These are phyloP conservation scores for Oropetium thomaeum DNA, from an alignment of 176 grass and related monocot species.

Conservation along the genomic window DNA sequence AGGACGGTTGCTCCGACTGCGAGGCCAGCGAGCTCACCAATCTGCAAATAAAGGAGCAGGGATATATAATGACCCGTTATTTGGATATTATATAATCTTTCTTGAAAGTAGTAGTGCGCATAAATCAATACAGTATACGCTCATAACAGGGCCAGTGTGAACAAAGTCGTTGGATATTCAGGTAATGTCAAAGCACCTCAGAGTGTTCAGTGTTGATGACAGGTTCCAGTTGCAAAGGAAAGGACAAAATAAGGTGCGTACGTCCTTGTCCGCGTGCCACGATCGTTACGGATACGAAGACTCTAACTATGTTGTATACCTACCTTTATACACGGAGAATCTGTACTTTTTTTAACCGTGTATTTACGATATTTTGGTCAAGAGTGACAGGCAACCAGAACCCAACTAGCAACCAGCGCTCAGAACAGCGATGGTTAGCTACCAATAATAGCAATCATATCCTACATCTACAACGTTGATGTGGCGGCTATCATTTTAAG, in stretches of 20 bases:
- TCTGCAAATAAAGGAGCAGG: constrained; percentile 37
- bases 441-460: background rate
- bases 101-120: too few relatives aligned
- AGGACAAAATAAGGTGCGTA: background rate
- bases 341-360: too few relatives aligned
- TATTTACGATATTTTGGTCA: background rate
- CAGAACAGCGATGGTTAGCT: background rate
- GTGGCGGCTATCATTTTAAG: background rate
- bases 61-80: background rate
- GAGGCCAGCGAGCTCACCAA: constrained; percentile 79
- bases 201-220: background rate
- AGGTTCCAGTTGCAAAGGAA: background rate
- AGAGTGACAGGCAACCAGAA: constrained; percentile 10
- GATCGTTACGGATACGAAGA: background rate
- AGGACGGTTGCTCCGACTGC: constrained; percentile 77
- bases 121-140: too few relatives aligned
- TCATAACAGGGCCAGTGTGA: background rate
- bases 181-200: background rate
- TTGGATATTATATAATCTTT: too few relatives aligned
- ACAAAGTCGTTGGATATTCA: background rate
- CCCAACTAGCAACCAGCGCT: background rate
- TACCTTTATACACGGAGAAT: too few relatives aligned
- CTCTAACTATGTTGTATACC: background rate
- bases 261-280: background rate
- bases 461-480: background rate